Base-by-base conservation (phyloP, 2,329 filamentous ascomycete species). In the Emergomyces africanus region DNA sequence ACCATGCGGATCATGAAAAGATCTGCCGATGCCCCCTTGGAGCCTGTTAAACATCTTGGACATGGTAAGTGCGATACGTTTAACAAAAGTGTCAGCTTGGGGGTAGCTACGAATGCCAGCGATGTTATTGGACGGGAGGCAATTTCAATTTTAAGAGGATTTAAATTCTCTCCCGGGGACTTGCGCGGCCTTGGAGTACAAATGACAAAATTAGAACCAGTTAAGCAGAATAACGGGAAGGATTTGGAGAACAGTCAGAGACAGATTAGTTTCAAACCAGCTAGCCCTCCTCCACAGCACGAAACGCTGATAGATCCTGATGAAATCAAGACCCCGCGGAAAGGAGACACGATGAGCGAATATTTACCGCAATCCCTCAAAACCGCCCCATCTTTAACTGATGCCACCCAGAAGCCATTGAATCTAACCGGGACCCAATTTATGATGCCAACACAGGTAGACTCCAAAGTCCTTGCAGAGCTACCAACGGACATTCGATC, bases 1-100 rank as follows among this genome's bases (percentile, higher is more conserved):
- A 96, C 90, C 0, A 84, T 99, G 79, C 97, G 96, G 70, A 87
- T 99, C 61, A 96, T 99, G 90, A 83, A 87, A 62, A 84, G 92
- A 62, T 84, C 91, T 18, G 78, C 85, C 25, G 88, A 96, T 74
- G 92, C 94, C 18, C 94, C 94, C 0, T 75, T 96, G 18, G 91
- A 97, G 69, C 90, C 94, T 1, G 84, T 87, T 0, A 99, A 99
- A 69, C 90, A 96, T 73, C 79, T 99, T 0, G 94, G 94, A 0
- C 94, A 97, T 72, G 94, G 94, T 1, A 92, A 90, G 72, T 99
- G 94, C 68, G 94, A 99, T 69, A 88, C 85, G 0, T 95, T 91
- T 77, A 97, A 90, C 76, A 97, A 95, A 72, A 95, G 90, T 66
- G 73, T 87, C 9, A 71, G 84, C 1, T 86, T 99, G 61, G 91